Percentiles rank a stretch among this genome's conserved stretches.
Conservation (phyloP, 371 early-diverging fungal genomes). For the Aphelidium insulamus region DNA sequence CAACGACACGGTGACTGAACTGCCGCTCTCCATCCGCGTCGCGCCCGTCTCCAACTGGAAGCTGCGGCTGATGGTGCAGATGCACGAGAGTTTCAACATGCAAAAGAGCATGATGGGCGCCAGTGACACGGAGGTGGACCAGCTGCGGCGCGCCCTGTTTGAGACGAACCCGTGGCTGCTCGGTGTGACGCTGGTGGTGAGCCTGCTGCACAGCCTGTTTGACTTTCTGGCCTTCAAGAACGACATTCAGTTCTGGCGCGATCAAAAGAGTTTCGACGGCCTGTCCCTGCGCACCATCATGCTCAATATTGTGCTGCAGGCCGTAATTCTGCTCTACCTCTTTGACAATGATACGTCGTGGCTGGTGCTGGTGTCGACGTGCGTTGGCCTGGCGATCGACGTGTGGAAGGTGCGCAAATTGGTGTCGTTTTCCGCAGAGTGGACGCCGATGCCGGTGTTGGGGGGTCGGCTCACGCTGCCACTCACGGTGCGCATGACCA, state of each 20-base stretch:
- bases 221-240: constrained; percentile 90
- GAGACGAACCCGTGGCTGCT: constrained; percentile 74
- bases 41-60: constrained; percentile 50
- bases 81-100: constrained; percentile 36
- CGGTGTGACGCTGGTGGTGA: constrained; percentile 49
- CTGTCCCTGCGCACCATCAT: constrained; percentile 62
- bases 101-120: constrained; percentile 34
- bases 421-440: no score
- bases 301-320: constrained; percentile 59
- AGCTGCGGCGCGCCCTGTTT: constrained; percentile 48
- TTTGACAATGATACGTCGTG: constrained; percentile 75
- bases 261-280: constrained; percentile 58
- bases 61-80: constrained; percentile 36
- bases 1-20: constrained; percentile 38
- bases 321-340: constrained; percentile 67
- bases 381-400: constrained; percentile 57
- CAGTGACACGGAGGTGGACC: constrained; percentile 13
- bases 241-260: constrained; percentile 76
- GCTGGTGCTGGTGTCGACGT: constrained; percentile 63
- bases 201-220: constrained; percentile 60
- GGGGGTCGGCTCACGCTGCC: no score
- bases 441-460: no score
- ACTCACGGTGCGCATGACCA: no score
- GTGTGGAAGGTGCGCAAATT: constrained; percentile 75
- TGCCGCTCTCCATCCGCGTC: constrained; percentile 42